These are phyloP conservation scores for Diversispora eburnea DNA, from an alignment of 192 early-diverging fungal species.

Conservation along the genomic window DNA sequence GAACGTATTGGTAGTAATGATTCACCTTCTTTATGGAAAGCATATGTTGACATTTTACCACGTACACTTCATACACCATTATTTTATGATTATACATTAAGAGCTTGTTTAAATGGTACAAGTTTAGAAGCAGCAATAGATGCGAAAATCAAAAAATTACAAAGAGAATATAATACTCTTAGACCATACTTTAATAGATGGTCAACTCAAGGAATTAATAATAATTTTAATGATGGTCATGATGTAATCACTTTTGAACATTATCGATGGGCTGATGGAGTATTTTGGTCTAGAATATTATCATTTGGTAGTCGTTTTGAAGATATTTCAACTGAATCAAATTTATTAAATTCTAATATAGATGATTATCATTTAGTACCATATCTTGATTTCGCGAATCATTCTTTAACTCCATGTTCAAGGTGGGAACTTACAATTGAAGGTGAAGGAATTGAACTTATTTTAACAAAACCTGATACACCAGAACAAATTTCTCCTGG, in stretches of 20 bases:
- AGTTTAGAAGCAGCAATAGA: slow-evolving; percentile 46
- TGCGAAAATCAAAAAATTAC: slow-evolving; percentile 47
- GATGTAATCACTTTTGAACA: slow-evolving; percentile 41
- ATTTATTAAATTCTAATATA: neutral
- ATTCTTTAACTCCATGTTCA: slow-evolving; percentile 48
- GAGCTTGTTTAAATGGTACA: slow-evolving; percentile 50
- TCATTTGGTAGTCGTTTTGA: slow-evolving; percentile 44
- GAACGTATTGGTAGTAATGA: slow-evolving; percentile 20
- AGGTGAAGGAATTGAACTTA: slow-evolving; percentile 37
- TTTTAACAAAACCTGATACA: slow-evolving; percentile 19
- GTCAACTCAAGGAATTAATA: slow-evolving; percentile 10
- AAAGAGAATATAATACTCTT: slow-evolving; percentile 45
- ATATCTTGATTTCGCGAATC: slow-evolving; percentile 72
- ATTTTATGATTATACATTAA: slow-evolving; percentile 31
- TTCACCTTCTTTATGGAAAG: slow-evolving; percentile 35
- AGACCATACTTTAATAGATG: slow-evolving; percentile 28
- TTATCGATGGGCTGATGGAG: slow-evolving; percentile 60
- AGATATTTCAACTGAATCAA: neutral
- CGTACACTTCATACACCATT: slow-evolving; percentile 37
- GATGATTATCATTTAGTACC: slow-evolving; percentile 61
- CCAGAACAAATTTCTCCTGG: slow-evolving; percentile 11
- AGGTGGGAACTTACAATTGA: slow-evolving; percentile 52
- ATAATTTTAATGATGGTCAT: slow-evolving; percentile 2
- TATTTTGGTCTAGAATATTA: slow-evolving; percentile 69
- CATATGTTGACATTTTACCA: slow-evolving; percentile 61